Base-by-base conservation (phyloP, 1,139 yeast genomes). In the Taiozyma sp. region DNA sequence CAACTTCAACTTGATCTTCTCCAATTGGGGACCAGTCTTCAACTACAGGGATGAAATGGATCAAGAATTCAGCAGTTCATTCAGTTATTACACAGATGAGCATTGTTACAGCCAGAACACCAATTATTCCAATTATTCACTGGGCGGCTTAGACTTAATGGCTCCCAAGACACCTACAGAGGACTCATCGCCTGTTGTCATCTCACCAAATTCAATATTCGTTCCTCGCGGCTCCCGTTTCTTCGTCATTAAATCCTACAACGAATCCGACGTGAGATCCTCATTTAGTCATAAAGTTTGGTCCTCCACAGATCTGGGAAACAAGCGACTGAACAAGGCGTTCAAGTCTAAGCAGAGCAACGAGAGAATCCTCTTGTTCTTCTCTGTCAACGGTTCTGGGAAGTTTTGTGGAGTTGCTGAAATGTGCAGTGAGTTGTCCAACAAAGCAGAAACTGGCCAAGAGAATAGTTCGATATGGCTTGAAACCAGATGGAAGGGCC, bases 401-500 rank as follows among this genome's bases (percentile, higher is more conserved):
- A 75, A 73, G 55, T 82, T 82, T 59, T 80, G 85, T 63, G 87
- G 86, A 0, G 72, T 81, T n/a, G 83, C 84, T 2, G 79, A 77
- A 59, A 80, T 82, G 85, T 66, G 63, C 7, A 66, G 72, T 10
- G 63, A 65, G 32, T 61, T 80, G 34, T 12, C 13, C 8, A 48
- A 43, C 9, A 19, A 23, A 29, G 14, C 36, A 43, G 24, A 74
- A 71, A 52, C 73, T 70, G 56, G 14, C 5, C 14, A 30, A 30
- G 60, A 68, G 4, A 58, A 55, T 27, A 72, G 70, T 55, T 59
- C 24, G 16, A 70, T 79, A 34, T 81, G 85, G 85, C 63, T 65
- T 3, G 81, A 78, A 56, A 60, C 60, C 41, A 73, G 76, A 50
- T 80, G 81, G 78, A 79, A 74, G 44, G 80, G 81, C 0, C 68